Evolutionary conservation across 306 rosid species (phyloP).

Genomic region (Hylodesmum podocarpum): DNA sequence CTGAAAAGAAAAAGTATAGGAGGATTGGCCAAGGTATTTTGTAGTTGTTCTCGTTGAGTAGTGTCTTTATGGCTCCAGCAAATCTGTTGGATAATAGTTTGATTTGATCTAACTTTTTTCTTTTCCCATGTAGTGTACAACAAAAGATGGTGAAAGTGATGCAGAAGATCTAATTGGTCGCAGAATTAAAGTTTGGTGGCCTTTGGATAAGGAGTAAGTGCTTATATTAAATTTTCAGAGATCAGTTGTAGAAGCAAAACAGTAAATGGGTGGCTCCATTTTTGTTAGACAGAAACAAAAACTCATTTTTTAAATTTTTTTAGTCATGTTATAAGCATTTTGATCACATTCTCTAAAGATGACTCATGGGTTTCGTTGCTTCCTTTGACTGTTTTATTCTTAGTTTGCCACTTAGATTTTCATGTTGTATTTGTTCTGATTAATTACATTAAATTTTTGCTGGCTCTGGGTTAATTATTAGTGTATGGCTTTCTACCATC

Average conservation of each 20-base stretch:
- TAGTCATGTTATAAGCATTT: too few relatives aligned
- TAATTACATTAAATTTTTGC: too few relatives aligned
- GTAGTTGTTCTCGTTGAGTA: constrained; percentile 9
- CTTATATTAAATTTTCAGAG: constrained; percentile 8
- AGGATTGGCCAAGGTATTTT: constrained; percentile 70
- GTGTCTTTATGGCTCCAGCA: neutral
- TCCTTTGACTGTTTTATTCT: too few relatives aligned
- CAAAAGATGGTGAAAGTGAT: constrained; percentile 64
- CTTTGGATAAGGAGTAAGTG: constrained; percentile 84
- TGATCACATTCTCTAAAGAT: too few relatives aligned
- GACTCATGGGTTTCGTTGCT: too few relatives aligned
- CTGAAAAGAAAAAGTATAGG: constrained; percentile 71
- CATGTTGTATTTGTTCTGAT: too few relatives aligned
- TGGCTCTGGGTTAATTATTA: constrained; percentile 1
- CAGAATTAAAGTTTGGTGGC: constrained; percentile 99
- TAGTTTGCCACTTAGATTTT: too few relatives aligned
- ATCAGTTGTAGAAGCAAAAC: constrained; percentile 21
- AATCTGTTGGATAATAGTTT: constrained; percentile 26
- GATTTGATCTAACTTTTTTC: constrained; percentile 25
- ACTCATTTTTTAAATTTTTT: neutral
- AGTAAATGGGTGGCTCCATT: neutral
- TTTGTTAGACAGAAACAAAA: neutral
- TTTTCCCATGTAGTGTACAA: constrained; percentile 60
- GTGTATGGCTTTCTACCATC: neutral
- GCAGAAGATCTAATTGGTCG: constrained; percentile 79